phyloP scores from a whole-genome alignment of 495 filamentous ascomycete species.

The Massariosphaeria phaeospora region DNA sequence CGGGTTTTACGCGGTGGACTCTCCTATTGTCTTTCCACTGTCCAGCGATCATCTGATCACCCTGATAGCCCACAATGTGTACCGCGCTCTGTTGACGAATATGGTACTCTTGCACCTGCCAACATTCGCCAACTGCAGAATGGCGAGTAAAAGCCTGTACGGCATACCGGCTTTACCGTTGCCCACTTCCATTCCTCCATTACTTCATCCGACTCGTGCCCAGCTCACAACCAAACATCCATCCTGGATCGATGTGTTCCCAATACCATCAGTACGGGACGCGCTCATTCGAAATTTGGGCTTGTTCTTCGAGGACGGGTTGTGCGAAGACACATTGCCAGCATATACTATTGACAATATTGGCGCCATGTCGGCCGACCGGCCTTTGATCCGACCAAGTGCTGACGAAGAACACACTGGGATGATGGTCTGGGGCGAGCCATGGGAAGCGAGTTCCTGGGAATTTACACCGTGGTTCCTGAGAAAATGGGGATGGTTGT shows the following conservation, averaged over 20 bases:
- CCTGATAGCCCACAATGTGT: slow-evolving; percentile 38
- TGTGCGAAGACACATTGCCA: neutral
- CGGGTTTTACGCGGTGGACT: slow-evolving; percentile 16
- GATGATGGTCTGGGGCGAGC: neutral
- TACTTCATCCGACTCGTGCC: neutral
- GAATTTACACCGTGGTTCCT: neutral
- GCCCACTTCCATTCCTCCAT: slow-evolving; percentile 5
- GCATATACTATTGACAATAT: no score
- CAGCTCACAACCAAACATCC: neutral
- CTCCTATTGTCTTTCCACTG: slow-evolving; percentile 34
- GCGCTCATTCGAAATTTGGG: neutral
- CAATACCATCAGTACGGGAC: neutral
- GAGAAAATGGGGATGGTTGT: slow-evolving; percentile 5
- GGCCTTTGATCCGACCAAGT: neutral
- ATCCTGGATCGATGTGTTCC: slow-evolving; percentile 10
- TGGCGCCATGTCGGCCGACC: neutral
- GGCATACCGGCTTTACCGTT: slow-evolving; percentile 1
- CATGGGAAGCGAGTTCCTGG: neutral
- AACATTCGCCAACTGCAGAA: neutral
- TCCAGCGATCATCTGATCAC: slow-evolving; percentile 34
- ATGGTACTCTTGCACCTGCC: slow-evolving; percentile 37
- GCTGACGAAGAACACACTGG: neutral
- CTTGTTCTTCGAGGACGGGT: neutral
- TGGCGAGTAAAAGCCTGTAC: slow-evolving; percentile 29
- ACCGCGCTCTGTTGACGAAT: slow-evolving; percentile 37